Conservation (phyloP, 2,329 filamentous ascomycete genomes). For the Aspergillus novoparasiticus region DNA sequence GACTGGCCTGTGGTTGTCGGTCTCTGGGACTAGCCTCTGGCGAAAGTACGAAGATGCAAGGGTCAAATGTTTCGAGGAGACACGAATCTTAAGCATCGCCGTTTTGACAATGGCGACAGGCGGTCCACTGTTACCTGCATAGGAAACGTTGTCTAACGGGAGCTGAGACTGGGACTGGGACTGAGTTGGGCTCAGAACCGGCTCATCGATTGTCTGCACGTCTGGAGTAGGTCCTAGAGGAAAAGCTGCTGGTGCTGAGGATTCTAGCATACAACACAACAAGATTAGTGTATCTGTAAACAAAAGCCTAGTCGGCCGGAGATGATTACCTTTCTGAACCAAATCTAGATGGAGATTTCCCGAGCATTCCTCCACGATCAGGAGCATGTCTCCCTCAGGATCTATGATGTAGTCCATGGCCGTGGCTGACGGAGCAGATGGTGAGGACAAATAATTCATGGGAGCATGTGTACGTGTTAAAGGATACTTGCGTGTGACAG, state of each 20-base stretch:
- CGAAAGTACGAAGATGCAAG: constrained; percentile 7
- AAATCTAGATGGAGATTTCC: not conserved
- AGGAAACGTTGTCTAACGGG: not conserved
- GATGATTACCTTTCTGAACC: not conserved
- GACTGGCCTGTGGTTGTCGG: not conserved
- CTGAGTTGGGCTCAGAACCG: not conserved
- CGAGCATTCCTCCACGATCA: not conserved
- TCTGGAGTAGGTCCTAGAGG: not conserved
- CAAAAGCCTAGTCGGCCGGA: not conserved
- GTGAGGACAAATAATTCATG: not conserved
- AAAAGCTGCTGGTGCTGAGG: not conserved
- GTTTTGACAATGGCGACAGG: not conserved
- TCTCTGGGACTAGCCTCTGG: not conserved
- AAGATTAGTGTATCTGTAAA: not conserved
- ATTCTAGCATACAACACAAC: not conserved
- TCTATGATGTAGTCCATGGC: constrained; percentile 10
- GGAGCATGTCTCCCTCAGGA: constrained; percentile 9
- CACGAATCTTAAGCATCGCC: constrained; percentile 1
- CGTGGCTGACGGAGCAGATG: not conserved
- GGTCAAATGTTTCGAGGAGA: constrained; percentile 12
- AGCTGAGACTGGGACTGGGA: not conserved
- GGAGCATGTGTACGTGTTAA: not conserved
- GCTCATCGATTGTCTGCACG: not conserved
- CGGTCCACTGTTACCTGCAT: not conserved
- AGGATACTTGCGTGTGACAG: not conserved